Percentiles rank a stretch among this genome's conserved stretches.
phyloP scores from a whole-genome alignment of 768 basidiomycete species.

The Amanita pseudoporphyria region DNA sequence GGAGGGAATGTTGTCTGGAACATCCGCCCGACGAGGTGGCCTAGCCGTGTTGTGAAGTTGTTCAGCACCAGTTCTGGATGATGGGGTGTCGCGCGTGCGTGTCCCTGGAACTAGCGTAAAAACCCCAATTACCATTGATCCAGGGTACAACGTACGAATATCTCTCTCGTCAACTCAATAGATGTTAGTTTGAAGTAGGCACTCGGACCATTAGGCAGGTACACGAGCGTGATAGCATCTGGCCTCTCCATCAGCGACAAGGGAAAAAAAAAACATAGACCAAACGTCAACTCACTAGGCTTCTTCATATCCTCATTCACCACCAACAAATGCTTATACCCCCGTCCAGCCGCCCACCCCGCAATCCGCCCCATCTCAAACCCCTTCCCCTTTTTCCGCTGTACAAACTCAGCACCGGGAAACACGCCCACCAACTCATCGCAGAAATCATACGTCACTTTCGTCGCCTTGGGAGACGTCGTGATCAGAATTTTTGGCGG shows the following conservation, averaged over 20 bases:
- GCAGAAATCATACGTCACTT: conserved; percentile 84
- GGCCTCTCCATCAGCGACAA: conserved; percentile 6
- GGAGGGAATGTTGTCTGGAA: conserved; percentile 97
- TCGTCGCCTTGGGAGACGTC: conserved; percentile 83
- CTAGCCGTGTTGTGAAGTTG: conserved; percentile 88
- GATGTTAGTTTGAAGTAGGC: conserved; percentile 95
- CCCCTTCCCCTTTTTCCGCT: conserved; percentile 79
- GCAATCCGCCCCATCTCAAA: conserved; percentile 89
- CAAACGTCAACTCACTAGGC: conserved; percentile 56
- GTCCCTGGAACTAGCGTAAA: conserved; percentile 44
- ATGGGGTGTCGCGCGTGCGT: conserved; percentile 88
- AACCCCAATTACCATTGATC: background rate
- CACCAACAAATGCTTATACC: conserved; percentile 82
- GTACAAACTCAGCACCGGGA: conserved; percentile 86
- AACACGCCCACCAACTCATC: conserved; percentile 85
- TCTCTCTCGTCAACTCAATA: conserved; percentile 75
- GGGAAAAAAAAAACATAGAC: background rate
- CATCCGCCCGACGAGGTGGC: conserved; percentile 88
- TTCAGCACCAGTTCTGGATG: conserved; percentile 93
- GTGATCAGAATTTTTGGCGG: conserved; percentile 89
- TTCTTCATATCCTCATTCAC: conserved; percentile 95
- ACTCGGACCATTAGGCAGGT: conserved; percentile 87
- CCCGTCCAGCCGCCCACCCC: conserved; percentile 84
- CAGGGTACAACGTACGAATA: conserved; percentile 48
- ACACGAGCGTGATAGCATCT: conserved; percentile 91